Evolutionary conservation across 2,329 filamentous ascomycete genomes (phyloP), one percentile per base, ranked within the genome.

Genomic region (Ophiostoma sp.): DNA sequence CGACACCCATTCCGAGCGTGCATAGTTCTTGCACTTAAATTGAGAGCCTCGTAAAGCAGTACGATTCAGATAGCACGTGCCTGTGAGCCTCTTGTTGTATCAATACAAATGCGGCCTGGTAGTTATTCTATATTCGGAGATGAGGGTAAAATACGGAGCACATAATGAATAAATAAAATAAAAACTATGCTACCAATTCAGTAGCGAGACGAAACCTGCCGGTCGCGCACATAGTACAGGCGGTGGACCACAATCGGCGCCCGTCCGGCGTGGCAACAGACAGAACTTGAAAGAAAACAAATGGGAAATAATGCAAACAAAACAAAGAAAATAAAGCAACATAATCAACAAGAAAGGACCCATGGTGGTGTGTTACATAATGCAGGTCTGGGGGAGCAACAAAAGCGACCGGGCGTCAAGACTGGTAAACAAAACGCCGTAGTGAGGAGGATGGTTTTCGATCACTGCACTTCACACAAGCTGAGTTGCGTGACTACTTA

Each of bases 111-210:
- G 52, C 23, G 8, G 52, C 11, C 44, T 62, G 11, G 11, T 35
- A 62, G 4, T 62, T 62, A 62, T 62, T 62, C 57, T 35, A 62
- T 27, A 62, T 62, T 62, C 57, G 57, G 57, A 62, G 57, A 62
- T 62, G 57, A 62, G 27, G 52, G 23, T 57, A 57, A 27, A 15
- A 31, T 33, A 62, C 57, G 11, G 4, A 27, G 23, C n/a, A 27
- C 27, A 57, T 57, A 11, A 15, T 41, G 39, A 52, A 52, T 52
- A n/a, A 52, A 23, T 57, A 57, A 60, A 11, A 15, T 33, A 4
- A 60, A 60, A 31, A 60, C 48, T 27, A 27, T 15, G 15, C 39
- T 27, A 54, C 15, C 7, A 48, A 48, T 5, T 48, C 17, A 48
- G 41, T 48, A 48, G 6, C 15, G 13, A 54, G n/a, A 54, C 13